Base-by-base conservation (phyloP, 257 asterid species). In the Solanum acaule region DNA sequence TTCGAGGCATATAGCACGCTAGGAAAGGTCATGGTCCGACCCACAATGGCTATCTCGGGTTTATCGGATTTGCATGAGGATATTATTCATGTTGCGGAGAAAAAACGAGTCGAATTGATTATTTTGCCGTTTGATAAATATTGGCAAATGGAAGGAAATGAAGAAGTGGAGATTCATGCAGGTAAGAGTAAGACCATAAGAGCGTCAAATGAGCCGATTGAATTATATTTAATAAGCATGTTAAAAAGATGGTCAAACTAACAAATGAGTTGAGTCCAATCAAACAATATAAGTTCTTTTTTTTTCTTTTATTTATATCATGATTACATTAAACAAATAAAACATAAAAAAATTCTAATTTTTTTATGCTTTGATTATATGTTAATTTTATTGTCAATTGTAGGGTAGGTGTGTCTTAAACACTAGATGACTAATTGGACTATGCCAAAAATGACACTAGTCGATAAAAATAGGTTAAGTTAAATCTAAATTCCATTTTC, bases 31-130 rank as follows among this genome's bases (percentile, higher is more conserved):
- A 83, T 20, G 2, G 89, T 90, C 3, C 86, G 90, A 13, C 87
- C 91, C 4, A n/a, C 89, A 22, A 89, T 90, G 8, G 90, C 92
- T 22, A 49, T 92, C 8, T 92, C 94, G 2, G 37, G 85, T 37
- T 63, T 91, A 23, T 20, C 91, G 6, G 84, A 88, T 6, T 90
- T 92, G 91, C 90, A 92, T n/a, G 91, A 88, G 52, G 94, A 91
- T 16, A 88, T 92, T 5, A 87, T 91, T 86, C 91, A 88, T 27
- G 84, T 89, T 76, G 94, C 92, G 2, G 89, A 93, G 8, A 72
- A 90, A 46, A 92, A 93, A 84, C 35, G 87, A 25, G 90, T 87
- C 2, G 71, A 59, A 3, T 12, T 90, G 73, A 86, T 92, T 76
- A 44, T 92, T 27, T 67, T 91, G 25, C 92, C 91, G 0, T 91